Conservation (phyloP, 495 filamentous ascomycete species). For the Podospora fimiseda region DNA sequence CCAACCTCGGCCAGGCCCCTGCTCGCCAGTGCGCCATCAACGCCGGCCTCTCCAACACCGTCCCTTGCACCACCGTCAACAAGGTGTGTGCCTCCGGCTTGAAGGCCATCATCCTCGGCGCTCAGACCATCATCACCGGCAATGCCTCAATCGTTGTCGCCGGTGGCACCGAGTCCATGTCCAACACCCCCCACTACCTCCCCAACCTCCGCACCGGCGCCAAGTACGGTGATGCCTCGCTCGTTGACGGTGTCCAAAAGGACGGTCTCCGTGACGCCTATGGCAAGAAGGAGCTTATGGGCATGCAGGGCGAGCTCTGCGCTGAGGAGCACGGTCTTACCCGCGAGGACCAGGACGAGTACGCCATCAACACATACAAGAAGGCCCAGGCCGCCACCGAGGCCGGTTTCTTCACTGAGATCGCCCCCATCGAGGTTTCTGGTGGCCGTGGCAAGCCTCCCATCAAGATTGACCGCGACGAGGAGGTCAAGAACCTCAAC, state of each 20-base stretch:
- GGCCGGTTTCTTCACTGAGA: constrained; percentile 76
- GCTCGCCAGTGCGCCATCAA: constrained; percentile 87
- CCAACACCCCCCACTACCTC: constrained; percentile 94
- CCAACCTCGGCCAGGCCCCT: constrained; percentile 92
- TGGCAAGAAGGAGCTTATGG: constrained; percentile 88
- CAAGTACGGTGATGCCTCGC: constrained; percentile 81
- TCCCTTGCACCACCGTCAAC: constrained; percentile 90
- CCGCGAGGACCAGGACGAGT: constrained; percentile 82
- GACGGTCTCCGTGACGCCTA: constrained; percentile 92
- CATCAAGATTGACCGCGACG: constrained; percentile 74
- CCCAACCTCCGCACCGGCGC: constrained; percentile 72
- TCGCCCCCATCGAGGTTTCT: constrained; percentile 80
- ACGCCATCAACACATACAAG: constrained; percentile 86
- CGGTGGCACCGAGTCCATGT: constrained; percentile 95
- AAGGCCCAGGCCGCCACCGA: constrained; percentile 82
- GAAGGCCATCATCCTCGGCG: constrained; percentile 90
- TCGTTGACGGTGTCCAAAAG: constrained; percentile 85
- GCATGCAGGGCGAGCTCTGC: constrained; percentile 86
- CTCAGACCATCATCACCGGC: constrained; percentile 94
- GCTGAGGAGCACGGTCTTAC: constrained; percentile 73
- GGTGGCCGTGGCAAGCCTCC: constrained; percentile 86
- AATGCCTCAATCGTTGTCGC: constrained; percentile 85
- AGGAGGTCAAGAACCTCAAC: constrained; percentile 97
- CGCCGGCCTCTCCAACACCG: constrained; percentile 71
- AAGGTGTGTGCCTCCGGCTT: constrained; percentile 94